phyloP scores from a whole-genome alignment of 768 basidiomycete species.

The Cytidiella melzeri region DNA sequence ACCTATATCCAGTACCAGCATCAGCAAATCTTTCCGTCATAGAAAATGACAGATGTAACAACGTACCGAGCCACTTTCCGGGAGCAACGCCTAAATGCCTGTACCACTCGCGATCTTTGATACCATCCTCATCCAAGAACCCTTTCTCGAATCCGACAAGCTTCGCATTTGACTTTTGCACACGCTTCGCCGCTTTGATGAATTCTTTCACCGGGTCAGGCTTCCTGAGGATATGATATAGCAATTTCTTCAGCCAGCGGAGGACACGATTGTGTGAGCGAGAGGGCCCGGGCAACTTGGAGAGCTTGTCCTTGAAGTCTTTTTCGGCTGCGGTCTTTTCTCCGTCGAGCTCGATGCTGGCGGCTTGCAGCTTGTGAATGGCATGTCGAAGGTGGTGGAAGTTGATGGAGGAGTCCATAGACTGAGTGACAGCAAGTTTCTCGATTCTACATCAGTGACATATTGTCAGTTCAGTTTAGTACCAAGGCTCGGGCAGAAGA shows the following conservation, averaged over 20 bases:
- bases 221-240: neutral
- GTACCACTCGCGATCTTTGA: slow-evolving; percentile 83
- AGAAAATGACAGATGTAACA: neutral
- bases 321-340: slow-evolving; percentile 24
- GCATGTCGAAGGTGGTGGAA: slow-evolving; percentile 20
- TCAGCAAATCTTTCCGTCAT: neutral
- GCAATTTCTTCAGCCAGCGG: slow-evolving; percentile 2
- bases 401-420: slow-evolving; percentile 10
- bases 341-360: slow-evolving; percentile 19
- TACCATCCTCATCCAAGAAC: slow-evolving; percentile 71
- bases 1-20: slow-evolving; percentile 32
- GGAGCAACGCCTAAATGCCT: slow-evolving; percentile 81
- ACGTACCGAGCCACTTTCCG: slow-evolving; percentile 74
- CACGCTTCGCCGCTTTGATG: slow-evolving; percentile 51
- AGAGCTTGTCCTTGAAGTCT: slow-evolving; percentile 20
- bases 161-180: slow-evolving; percentile 56
- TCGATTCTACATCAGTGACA: slow-evolving; percentile 15
- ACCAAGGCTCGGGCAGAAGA: neutral
- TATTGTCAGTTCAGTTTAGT: neutral
- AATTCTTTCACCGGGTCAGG: slow-evolving; percentile 31
- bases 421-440: slow-evolving; percentile 10
- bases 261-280: neutral
- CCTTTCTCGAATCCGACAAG: slow-evolving; percentile 67
- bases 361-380: slow-evolving; percentile 18
- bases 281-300: slow-evolving; percentile 12